Conservation (phyloP, 495 filamentous ascomycete genomes). For the Penicillium canariense region DNA sequence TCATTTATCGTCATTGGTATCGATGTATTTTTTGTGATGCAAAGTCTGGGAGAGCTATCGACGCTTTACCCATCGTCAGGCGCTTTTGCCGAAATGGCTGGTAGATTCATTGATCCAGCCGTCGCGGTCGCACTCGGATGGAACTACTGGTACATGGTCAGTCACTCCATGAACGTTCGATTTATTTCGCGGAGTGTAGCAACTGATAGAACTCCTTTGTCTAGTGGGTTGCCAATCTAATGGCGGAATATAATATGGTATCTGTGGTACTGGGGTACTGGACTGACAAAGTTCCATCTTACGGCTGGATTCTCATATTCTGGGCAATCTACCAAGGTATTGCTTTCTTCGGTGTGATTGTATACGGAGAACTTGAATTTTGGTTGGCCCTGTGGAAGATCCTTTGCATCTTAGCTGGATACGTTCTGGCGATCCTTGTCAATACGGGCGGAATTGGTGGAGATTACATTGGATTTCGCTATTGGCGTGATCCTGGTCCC, state of each 20-base stretch:
- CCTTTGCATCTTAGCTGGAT: constrained; percentile 10
- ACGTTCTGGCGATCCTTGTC: constrained; percentile 64
- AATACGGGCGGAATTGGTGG: constrained; percentile 59
- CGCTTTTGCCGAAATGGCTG: constrained; percentile 56
- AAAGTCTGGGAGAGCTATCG: constrained; percentile 58
- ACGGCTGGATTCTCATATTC: constrained; percentile 64
- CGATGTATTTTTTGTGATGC: constrained; percentile 64
- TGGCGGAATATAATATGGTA: constrained; percentile 53
- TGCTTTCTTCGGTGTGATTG: constrained; percentile 55
- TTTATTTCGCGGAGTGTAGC: too few species aligned
- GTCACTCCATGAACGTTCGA: too few species aligned
- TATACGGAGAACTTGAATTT: constrained; percentile 65
- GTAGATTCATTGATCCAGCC: constrained; percentile 54
- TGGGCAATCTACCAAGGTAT: constrained; percentile 51
- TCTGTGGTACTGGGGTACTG: constrained; percentile 42
- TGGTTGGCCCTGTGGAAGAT: constrained; percentile 34
- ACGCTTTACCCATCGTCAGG: constrained; percentile 54
- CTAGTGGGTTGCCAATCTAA: constrained; percentile 22
- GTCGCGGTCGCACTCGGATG: constrained; percentile 54
- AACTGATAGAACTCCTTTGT: neutral
- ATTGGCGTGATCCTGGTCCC: constrained; percentile 68
- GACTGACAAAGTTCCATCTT: constrained; percentile 44
- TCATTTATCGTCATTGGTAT: constrained; percentile 60
- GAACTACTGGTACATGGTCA: constrained; percentile 52
- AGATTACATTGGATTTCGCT: constrained; percentile 57